Evolutionary conservation across 495 filamentous ascomycete species (phyloP).

Genomic region (Viridothelium virens): DNA sequence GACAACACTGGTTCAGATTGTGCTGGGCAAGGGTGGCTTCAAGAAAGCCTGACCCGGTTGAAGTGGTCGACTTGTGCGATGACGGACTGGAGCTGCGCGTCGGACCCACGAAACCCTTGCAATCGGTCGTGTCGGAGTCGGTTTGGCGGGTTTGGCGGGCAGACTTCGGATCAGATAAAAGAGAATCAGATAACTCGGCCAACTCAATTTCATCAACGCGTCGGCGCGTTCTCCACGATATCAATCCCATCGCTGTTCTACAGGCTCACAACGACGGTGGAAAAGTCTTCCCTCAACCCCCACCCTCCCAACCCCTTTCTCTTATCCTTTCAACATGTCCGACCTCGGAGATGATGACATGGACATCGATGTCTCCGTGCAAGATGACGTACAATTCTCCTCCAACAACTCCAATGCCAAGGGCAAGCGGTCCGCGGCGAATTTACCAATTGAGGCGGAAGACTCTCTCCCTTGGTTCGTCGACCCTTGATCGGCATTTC

Average conservation of each 20-base stretch:
- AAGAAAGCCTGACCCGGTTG: background rate
- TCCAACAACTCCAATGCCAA: constrained; percentile 59
- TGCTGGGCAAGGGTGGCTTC: background rate
- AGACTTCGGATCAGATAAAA: constrained; percentile 11
- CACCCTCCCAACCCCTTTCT: background rate
- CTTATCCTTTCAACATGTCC: constrained; percentile 27
- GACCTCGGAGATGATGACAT: constrained; percentile 44
- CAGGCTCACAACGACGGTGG: background rate
- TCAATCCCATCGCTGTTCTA: background rate
- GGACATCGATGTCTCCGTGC: constrained; percentile 60
- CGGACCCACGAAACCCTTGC: no score
- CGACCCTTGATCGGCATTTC: background rate
- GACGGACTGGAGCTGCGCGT: background rate
- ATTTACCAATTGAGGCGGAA: constrained; percentile 86
- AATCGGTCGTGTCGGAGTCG: no score
- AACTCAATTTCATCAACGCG: constrained; percentile 8
- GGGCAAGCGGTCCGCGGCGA: constrained; percentile 83
- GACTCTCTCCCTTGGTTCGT: constrained; percentile 87
- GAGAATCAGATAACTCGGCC: constrained; percentile 5
- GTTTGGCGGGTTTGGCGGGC: background rate
- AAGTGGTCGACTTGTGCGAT: background rate
- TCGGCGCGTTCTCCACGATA: background rate
- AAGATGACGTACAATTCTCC: constrained; percentile 50
- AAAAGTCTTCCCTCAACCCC: background rate
- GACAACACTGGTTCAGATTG: background rate